Percentiles rank a stretch among this genome's conserved stretches.
phyloP scores from a whole-genome alignment of 2,329 filamentous ascomycete species.

The Podosphaera aphanis region DNA sequence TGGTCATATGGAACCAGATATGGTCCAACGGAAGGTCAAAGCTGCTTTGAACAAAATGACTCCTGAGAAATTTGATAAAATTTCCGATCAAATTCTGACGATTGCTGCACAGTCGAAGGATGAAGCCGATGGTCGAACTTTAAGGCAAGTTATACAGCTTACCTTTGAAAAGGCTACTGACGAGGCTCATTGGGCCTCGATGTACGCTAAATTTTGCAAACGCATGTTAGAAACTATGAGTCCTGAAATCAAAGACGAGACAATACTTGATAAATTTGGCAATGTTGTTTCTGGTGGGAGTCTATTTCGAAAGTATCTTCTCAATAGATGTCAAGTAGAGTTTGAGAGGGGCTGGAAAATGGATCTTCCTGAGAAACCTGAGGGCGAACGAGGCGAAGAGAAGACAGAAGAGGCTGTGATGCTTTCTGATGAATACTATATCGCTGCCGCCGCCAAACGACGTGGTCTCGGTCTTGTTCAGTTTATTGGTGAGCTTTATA shows the following conservation, averaged over 20 bases:
- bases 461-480: constrained; percentile 93
- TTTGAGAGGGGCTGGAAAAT: constrained; percentile 95
- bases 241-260: constrained; percentile 82
- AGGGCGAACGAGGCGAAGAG: constrained; percentile 32
- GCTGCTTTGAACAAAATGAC: constrained; percentile 99
- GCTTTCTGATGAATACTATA: constrained; percentile 91
- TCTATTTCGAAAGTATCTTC: constrained; percentile 92
- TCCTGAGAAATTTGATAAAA: constrained; percentile 93
- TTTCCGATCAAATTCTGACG: constrained; percentile 72
- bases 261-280: constrained; percentile 72
- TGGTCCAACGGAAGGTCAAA: constrained; percentile 98
- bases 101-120: constrained; percentile 93
- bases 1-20: constrained; percentile 57
- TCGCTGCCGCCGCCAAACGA: constrained; percentile 80
- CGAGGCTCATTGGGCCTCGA: constrained; percentile 92
- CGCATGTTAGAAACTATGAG: constrained; percentile 93
- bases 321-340: constrained; percentile 96
- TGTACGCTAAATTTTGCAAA: constrained; percentile 98
- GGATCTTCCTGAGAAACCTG: constrained; percentile 57
- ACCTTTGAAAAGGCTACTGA: constrained; percentile 98
- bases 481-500: constrained; percentile 98
- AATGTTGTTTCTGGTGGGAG: constrained; percentile 78
- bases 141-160: constrained; percentile 94
- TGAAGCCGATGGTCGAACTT: constrained; percentile 76
- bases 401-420: constrained; percentile 50